Conservation (phyloP, 352 stramenopile species). For the Phytophthora chlamydospora region DNA sequence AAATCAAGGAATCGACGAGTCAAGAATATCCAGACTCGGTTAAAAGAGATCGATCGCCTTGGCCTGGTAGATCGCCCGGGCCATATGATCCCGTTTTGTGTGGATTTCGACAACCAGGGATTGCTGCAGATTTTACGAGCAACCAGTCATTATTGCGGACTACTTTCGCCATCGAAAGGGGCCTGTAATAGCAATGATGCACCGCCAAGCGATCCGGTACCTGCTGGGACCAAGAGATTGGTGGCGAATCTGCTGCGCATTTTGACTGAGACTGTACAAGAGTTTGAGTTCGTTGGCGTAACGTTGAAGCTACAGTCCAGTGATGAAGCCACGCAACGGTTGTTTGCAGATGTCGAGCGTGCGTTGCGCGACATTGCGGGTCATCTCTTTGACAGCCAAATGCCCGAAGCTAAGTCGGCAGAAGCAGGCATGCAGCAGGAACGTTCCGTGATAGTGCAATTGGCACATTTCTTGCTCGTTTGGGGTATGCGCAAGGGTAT, state of each 20-base stretch:
- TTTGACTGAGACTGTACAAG: constrained; percentile 37
- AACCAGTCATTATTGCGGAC: constrained; percentile 28
- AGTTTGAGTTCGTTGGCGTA: constrained; percentile 50
- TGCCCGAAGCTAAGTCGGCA: background rate
- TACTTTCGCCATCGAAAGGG: constrained; percentile 6
- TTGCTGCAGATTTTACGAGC: constrained; percentile 43
- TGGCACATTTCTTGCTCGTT: constrained; percentile 43
- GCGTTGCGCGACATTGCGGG: constrained; percentile 22
- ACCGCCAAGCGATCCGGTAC: background rate
- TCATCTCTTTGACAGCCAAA: constrained; percentile 19
- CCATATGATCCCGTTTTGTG: constrained; percentile 67
- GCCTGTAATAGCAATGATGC: background rate
- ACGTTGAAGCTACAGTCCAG: constrained; percentile 20
- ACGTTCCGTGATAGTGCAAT: constrained; percentile 32
- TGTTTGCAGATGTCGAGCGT: constrained; percentile 35
- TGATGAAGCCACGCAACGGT: constrained; percentile 25
- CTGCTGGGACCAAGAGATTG: constrained; percentile 16
- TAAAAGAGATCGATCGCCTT: constrained; percentile 49
- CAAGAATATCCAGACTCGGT: constrained; percentile 61
- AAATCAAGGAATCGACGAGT: constrained; percentile 60
- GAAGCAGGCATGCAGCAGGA: constrained; percentile 9
- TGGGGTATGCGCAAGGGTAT: constrained; percentile 51
- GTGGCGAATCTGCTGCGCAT: constrained; percentile 39
- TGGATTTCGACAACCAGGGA: constrained; percentile 61
- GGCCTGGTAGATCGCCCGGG: constrained; percentile 45